Conservation (phyloP, 495 filamentous ascomycete genomes). For the Aspergillus bridgeri region DNA sequence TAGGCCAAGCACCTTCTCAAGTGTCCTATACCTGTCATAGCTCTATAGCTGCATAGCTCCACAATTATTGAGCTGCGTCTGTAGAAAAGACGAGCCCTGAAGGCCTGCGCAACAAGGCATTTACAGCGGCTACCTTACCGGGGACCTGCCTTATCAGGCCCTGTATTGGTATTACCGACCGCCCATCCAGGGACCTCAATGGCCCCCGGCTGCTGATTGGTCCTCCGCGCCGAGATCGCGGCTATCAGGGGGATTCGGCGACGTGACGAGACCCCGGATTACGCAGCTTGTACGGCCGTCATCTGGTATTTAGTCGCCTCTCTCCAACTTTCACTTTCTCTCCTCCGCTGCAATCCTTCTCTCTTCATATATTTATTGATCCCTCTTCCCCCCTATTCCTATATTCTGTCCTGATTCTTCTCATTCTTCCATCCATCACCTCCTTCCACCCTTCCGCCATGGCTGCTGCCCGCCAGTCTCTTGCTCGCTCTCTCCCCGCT, state of each 20-base stretch:
- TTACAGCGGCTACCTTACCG: too few relatives aligned
- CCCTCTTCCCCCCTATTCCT: background rate
- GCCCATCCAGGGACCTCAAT: background rate
- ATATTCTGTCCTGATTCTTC: background rate
- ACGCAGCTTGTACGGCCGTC: background rate
- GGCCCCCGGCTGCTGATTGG: background rate
- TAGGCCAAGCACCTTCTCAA: background rate
- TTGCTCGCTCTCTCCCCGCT: slow-evolving; percentile 42
- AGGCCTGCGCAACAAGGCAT: background rate
- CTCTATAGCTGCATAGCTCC: too few relatives aligned
- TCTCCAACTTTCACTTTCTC: background rate
- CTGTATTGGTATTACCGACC: background rate
- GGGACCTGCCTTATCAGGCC: background rate
- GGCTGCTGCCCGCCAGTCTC: slow-evolving; percentile 43
- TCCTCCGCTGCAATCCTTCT: background rate
- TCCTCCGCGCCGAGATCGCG: background rate
- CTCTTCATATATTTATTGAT: background rate
- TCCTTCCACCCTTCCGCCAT: slow-evolving; percentile 24
- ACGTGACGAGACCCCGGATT: background rate
- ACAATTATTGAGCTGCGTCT: too few relatives aligned
- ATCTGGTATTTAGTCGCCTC: background rate
- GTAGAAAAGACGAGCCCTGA: background rate
- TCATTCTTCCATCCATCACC: background rate
- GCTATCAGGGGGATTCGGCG: background rate
- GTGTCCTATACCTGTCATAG: background rate